Evolutionary conservation across 768 basidiomycete genomes (phyloP).

Genomic region (Tricholoma furcatifolium): DNA sequence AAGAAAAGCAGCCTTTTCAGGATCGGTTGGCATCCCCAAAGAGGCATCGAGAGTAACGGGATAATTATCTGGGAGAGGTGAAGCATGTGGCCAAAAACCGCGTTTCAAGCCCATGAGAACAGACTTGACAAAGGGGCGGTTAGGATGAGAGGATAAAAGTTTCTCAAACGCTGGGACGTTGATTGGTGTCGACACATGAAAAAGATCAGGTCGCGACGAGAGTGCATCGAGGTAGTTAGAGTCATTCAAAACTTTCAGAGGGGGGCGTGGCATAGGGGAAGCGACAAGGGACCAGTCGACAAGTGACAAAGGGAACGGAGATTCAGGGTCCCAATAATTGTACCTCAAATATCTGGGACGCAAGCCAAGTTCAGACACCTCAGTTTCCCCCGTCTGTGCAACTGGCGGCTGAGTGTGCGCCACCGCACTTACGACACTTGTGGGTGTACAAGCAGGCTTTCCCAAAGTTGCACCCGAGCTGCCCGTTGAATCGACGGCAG

Average conservation of each 20-base stretch:
- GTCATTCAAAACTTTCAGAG: background rate
- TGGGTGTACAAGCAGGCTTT: too few species aligned
- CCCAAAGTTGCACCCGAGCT: too few species aligned
- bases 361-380: too few species aligned
- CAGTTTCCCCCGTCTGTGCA: too few species aligned
- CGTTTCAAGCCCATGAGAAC: background rate
- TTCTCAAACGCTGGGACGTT: background rate
- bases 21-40: background rate
- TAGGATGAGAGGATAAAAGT: background rate
- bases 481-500: too few species aligned
- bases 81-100: too few species aligned
- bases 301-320: background rate
- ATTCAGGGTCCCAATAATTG: background rate
- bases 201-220: background rate
- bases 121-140: background rate
- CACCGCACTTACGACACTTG: too few species aligned
- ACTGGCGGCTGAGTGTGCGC: too few species aligned
- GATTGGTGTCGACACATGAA: background rate
- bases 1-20: background rate
- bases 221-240: background rate
- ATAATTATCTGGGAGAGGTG: too few species aligned
- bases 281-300: background rate
- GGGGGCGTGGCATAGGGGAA: background rate
- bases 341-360: background rate
- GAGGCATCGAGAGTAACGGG: background rate